Evolutionary conservation across 2,329 filamentous ascomycete genomes (phyloP), one percentile per base, ranked within the genome.

Genomic region (Pseudogymnoascus sp.): DNA sequence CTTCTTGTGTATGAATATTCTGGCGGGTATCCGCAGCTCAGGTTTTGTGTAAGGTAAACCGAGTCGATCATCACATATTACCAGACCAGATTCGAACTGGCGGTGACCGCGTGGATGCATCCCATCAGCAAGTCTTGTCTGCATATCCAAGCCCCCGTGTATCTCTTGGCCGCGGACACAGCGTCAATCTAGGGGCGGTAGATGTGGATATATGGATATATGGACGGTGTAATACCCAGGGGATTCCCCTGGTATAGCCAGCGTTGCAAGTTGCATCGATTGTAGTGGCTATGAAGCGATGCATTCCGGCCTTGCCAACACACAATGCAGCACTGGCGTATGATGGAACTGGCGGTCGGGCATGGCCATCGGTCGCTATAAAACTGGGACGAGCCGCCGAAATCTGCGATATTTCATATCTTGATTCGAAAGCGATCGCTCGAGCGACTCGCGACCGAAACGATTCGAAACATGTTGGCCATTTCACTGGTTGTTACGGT

Each of bases 251-350:
- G 59, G 13, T 61, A 33, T 58, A 61, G 40, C 59, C 48, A 39
- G 58, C n/a, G 40, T 61, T 58, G 60, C 52, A 58, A 36, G 18
- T 59, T 60, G 60, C n/a, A 35, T 31, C 29, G 33, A 61, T 55
- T 33, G 29, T 36, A 36, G 33, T 35, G 42, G 45, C 40, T 27
- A 18, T 25, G 60, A 59, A 21, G 27, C 31, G 60, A 21, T 31
- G 60, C 60, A 29, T 59, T 36, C 31, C 40, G 58, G 40, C 45
- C 29, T 52, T 61, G 61, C 61, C 61, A 62, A 60, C 61, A 60
- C 61, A 62, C 39, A n/a, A 29, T 62, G 61, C 61, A 61, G 61
- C 33, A 62, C 39, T 62, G 58, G 58, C 55, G 61, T 58, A 59
- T 59, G 33, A 29, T 45, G 33, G 21, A 58, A 61, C 33, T 27